phyloP scores from a whole-genome alignment of 2,329 filamentous ascomycete species.

The Aspergillus tanneri region DNA sequence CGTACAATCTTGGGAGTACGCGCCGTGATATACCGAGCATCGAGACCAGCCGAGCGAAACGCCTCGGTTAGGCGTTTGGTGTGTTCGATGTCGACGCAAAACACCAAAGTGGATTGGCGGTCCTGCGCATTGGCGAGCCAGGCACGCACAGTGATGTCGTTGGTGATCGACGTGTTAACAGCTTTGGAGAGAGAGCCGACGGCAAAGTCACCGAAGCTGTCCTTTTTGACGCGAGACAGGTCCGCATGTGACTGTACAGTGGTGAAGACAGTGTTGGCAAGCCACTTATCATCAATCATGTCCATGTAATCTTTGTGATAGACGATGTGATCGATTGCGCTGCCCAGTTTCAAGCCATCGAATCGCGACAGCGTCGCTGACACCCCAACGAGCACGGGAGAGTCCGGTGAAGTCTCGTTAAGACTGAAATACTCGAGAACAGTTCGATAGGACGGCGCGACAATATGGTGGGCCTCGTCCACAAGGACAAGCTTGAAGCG shows the following conservation, averaged over 20 bases:
- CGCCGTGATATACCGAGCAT: conserved; percentile 84
- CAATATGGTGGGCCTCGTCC: conserved; percentile 96
- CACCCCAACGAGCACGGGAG: conserved; percentile 78
- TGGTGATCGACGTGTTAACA: conserved; percentile 79
- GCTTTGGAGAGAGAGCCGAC: conserved; percentile 71
- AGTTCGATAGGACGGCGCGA: conserved; percentile 74
- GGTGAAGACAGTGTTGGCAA: conserved; percentile 89
- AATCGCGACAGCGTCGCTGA: conserved; percentile 79
- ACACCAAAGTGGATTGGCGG: conserved; percentile 83
- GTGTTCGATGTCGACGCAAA: conserved; percentile 88
- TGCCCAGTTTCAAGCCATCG: conserved; percentile 77
- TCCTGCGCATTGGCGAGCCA: conserved; percentile 76
- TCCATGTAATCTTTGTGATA: conserved; percentile 85
- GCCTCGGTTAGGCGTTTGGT: conserved; percentile 70
- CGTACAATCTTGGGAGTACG: conserved; percentile 71
- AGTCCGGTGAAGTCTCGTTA: conserved; percentile 47
- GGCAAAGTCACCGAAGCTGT: conserved; percentile 74
- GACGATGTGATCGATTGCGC: conserved; percentile 90
- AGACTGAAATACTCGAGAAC: conserved; percentile 78
- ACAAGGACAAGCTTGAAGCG: conserved; percentile 88
- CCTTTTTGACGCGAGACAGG: conserved; percentile 66
- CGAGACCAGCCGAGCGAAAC: conserved; percentile 75
- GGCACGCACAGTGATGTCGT: conserved; percentile 78
- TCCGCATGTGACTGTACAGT: conserved; percentile 83
- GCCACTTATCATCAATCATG: conserved; percentile 87